Conservation (phyloP, 2,329 filamentous ascomycete genomes). For the Aspergillus phoenicis region DNA sequence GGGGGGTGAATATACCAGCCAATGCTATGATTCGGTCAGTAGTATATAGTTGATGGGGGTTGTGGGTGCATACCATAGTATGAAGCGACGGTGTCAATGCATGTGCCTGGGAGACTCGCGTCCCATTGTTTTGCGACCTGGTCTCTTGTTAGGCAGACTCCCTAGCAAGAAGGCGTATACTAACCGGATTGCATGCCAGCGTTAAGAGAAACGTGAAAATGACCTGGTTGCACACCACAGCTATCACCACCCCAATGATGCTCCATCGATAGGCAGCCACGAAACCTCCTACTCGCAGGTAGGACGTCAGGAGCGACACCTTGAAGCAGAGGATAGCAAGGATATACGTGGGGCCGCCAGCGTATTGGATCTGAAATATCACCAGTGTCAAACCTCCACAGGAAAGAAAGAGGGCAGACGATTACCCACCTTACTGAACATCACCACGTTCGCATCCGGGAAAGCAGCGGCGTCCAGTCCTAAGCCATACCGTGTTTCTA, state of each 20-base stretch:
- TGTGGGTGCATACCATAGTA: slow-evolving; percentile 40
- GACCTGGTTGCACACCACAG: slow-evolving; percentile 45
- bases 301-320: slow-evolving; percentile 50
- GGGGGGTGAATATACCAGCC: slow-evolving; percentile 4
- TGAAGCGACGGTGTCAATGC: slow-evolving; percentile 45
- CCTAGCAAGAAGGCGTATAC: slow-evolving; percentile 5
- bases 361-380: slow-evolving; percentile 30
- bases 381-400: not conserved
- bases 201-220: slow-evolving; percentile 31
- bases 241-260: slow-evolving; percentile 39
- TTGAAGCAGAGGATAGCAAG: slow-evolving; percentile 50
- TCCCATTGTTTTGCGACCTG: slow-evolving; percentile 3
- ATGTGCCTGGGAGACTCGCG: slow-evolving; percentile 39
- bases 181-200: slow-evolving; percentile 32
- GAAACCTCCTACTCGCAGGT: slow-evolving; percentile 50
- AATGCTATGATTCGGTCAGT: slow-evolving; percentile 3
- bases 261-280: slow-evolving; percentile 37
- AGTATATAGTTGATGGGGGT: not conserved
- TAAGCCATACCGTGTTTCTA: slow-evolving; percentile 34
- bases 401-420: not conserved
- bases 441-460: slow-evolving; percentile 27
- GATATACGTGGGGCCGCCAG: slow-evolving; percentile 31
- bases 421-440: slow-evolving; percentile 29
- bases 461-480: slow-evolving; percentile 24
- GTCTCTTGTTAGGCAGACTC: not conserved